Evolutionary conservation across 2,329 filamentous ascomycete species (phyloP), one percentile per base, ranked within the genome.

Genomic region (Cladorrhinum sp.): DNA sequence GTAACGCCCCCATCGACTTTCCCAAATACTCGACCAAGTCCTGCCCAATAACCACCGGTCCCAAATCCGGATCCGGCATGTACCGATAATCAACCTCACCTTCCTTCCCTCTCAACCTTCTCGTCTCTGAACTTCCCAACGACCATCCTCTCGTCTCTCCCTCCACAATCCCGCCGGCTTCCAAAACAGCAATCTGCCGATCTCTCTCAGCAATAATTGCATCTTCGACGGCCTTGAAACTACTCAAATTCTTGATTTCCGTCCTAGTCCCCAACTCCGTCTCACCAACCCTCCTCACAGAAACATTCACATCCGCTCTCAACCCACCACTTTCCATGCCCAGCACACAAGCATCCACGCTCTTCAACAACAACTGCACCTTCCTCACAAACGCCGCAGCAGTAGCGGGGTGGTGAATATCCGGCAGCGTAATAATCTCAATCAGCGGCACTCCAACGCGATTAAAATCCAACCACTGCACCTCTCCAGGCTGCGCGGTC

Each of bases 1-100:
- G 92, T 9, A 90, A 78, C 21, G 84, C 79, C 3, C 91, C 90
- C 62, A 96, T 76, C 0, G 82, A 88, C 0, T 74, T 67, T 20
- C 75, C 76, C 14, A 98, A 79, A 64, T 87, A 80, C 4, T 80
- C 71, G 3, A 97, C 78, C 0, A 98, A 79, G 60, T 90, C 86
- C 1, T 81, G 71, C 7, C 86, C 87, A 62, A 99, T 89, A 2
- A 92, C 72, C 1, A 99, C 80, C 1, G 95, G 92, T 0, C 85
- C 83, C 14, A 99, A 81, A 72, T 99, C 95, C 4, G 95, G 91
- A 73, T 99, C 95, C 0, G 95, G 94, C 94, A 99, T 98, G 72
- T 99, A 99, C 48, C 95, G 84, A 74, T 99, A 99, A 74, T 99
- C 95, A 5, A 98, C 92, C 71, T 96, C 94, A 53, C 95, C 95